Evolutionary conservation across 2,329 filamentous ascomycete species (phyloP), one percentile per base, ranked within the genome.

Genomic region (Stenocarpella maydis): DNA sequence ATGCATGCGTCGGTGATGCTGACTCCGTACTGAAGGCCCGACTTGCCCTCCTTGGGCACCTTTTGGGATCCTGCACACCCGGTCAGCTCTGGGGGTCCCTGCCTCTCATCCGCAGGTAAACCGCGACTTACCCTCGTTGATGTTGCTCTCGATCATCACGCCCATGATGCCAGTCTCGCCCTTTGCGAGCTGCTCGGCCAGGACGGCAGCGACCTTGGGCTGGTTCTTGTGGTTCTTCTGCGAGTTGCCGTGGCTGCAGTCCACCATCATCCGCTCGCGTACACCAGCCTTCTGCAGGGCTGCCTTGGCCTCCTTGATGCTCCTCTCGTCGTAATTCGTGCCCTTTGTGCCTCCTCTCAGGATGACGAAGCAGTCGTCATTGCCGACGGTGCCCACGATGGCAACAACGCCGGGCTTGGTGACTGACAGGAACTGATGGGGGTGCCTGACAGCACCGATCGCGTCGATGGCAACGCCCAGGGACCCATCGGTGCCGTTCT

Each of bases 1-100:
- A 99, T 98, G 82, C 96, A 99, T 60, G 96, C 95, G 81, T 99
- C 96, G 0, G 96, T 99, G 80, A 98, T 98, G 80, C 92, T 96
- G 77, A 98, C 92, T 75, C 96, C 96, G 81, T 97, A 95, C 83
- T 97, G 91, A 71, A 98, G 88, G 41, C 91, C 94, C 10, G 87
- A 85, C 80, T 92, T 94, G 77, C 95, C 95, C 82, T 97, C 93
- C 67, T 90, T 86, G 41, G 95, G 93, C 4, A 98, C 93, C 82
- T 98, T 98, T 80, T 99, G 96, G 81, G 87, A 92, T 74, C 95
- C 91, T 91, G 74, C 3, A 19, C 19, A 60, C 37, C 19, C n/a
- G 69, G 73, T 82, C 74, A 81, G 76, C 50, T 50, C 31, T 4
- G 19, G 52, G n/a, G 31, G 14, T 24, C 21, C n/a, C 7, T 24